phyloP scores from a whole-genome alignment of 192 early-diverging fungal genomes.

The Mortierella alpina region DNA sequence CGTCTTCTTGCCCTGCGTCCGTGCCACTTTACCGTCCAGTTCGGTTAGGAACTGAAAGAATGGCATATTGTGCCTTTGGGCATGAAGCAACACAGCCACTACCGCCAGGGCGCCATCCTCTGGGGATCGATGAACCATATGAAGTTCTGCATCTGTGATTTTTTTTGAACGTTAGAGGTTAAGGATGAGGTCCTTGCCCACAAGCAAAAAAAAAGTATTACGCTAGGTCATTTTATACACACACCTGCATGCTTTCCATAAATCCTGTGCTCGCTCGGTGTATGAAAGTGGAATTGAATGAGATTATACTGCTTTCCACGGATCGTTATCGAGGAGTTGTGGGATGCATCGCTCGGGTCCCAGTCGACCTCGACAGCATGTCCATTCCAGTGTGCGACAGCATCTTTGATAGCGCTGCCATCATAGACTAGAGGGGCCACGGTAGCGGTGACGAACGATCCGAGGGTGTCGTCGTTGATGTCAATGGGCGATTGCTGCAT shows the following conservation, averaged over 20 bases:
- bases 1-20: too few species aligned
- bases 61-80: conserved; percentile 10
- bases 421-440: not conserved
- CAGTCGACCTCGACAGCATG: conserved; percentile 55
- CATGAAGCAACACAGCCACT: conserved; percentile 57
- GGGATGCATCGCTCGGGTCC: not conserved
- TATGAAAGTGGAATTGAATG: conserved; percentile 69
- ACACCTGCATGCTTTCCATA: conserved; percentile 26
- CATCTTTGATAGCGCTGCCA: not conserved
- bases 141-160: conserved; percentile 39
- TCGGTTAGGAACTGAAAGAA: conserved; percentile 33
- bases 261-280: conserved; percentile 65
- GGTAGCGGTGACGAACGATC: not conserved
- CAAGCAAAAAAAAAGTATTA: not conserved
- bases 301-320: conserved; percentile 39
- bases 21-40: not conserved
- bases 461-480: conserved; percentile 14
- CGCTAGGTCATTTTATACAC: not conserved
- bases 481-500: conserved; percentile 64
- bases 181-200: not conserved
- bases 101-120: conserved; percentile 53
- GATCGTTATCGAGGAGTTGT: conserved; percentile 4
- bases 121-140: conserved; percentile 59
- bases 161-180: not conserved
- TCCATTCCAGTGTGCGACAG: conserved; percentile 49